phyloP scores from a whole-genome alignment of 805 yeast species.

The Priceomyces haplophilus region DNA sequence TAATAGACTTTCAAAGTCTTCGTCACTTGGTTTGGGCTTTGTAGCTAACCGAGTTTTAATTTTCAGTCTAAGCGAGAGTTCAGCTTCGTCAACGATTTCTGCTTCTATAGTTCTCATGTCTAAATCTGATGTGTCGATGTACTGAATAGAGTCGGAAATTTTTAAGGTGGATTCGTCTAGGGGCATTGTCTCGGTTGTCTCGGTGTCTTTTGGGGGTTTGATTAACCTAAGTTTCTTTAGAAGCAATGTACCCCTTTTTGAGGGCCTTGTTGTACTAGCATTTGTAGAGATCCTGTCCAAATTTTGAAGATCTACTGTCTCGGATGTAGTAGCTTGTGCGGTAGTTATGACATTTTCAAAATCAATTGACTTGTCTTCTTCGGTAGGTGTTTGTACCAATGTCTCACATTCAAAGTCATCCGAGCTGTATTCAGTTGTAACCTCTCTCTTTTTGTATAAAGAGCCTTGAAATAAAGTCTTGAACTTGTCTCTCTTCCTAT shows the following conservation, averaged over 20 bases:
- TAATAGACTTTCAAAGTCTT: background rate
- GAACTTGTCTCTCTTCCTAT: conserved; percentile 5
- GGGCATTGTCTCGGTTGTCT: background rate
- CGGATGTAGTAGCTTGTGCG: background rate
- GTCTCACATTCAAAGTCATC: background rate
- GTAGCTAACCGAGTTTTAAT: conserved; percentile 4
- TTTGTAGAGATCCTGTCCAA: background rate
- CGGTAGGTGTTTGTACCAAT: background rate
- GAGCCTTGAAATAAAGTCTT: conserved; percentile 1
- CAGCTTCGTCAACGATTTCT: background rate
- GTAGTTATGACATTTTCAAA: conserved; percentile 1
- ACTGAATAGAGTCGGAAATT: background rate
- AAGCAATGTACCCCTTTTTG: background rate
- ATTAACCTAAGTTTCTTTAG: conserved; percentile 1
- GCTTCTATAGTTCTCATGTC: background rate
- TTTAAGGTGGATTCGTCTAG: background rate
- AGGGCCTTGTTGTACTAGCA: background rate
- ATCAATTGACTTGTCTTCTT: background rate
- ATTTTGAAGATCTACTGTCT: background rate
- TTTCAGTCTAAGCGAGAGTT: conserved; percentile 5
- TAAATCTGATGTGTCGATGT: background rate
- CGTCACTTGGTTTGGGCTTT: conserved; percentile 2
- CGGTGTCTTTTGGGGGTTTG: background rate
- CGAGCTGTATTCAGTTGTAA: background rate
- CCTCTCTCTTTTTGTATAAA: background rate